A percentile compares a stretch with the other conserved stretches of the same genome.
Conservation (phyloP, 441 rosid genomes). For the Omphalea diandra region DNA sequence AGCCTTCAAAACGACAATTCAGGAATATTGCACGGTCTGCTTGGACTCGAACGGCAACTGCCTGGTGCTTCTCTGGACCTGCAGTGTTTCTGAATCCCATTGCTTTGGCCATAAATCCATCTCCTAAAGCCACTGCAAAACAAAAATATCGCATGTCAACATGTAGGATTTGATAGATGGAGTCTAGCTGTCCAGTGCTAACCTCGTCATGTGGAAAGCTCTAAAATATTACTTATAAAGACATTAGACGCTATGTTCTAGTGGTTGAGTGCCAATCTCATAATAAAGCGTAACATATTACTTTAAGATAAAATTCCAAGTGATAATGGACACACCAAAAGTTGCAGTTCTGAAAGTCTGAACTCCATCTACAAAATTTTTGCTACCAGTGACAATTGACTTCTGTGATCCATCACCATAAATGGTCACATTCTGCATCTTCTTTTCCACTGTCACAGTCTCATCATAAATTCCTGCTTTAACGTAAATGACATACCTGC, state of each 20-base stretch:
- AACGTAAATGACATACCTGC: conserved; percentile 64
- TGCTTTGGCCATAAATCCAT: conserved; percentile 58
- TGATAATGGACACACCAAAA: conserved; percentile 51
- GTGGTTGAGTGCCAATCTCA: too few relatives aligned
- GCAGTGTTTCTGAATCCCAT: conserved; percentile 82
- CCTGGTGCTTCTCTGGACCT: conserved; percentile 60
- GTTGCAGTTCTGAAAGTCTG: conserved; percentile 58
- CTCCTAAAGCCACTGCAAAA: conserved; percentile 47
- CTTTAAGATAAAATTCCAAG: too few relatives aligned
- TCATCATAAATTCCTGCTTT: conserved; percentile 68
- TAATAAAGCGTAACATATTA: too few relatives aligned
- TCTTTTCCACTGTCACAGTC: conserved; percentile 46
- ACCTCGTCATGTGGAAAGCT: too few relatives aligned
- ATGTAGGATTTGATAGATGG: too few relatives aligned
- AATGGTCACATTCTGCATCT: conserved; percentile 56
- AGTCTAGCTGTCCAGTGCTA: too few relatives aligned
- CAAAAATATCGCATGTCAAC: not conserved
- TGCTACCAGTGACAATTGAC: conserved; percentile 53
- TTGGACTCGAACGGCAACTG: conserved; percentile 61
- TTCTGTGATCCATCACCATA: conserved; percentile 87
- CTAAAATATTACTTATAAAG: too few relatives aligned
- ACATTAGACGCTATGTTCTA: too few relatives aligned
- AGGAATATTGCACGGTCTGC: conserved; percentile 56
- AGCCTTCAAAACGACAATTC: conserved; percentile 69
- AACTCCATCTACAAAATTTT: conserved; percentile 49